Evolutionary conservation across 129 eudicot species (phyloP).

Genomic region (Tagetes erecta): DNA sequence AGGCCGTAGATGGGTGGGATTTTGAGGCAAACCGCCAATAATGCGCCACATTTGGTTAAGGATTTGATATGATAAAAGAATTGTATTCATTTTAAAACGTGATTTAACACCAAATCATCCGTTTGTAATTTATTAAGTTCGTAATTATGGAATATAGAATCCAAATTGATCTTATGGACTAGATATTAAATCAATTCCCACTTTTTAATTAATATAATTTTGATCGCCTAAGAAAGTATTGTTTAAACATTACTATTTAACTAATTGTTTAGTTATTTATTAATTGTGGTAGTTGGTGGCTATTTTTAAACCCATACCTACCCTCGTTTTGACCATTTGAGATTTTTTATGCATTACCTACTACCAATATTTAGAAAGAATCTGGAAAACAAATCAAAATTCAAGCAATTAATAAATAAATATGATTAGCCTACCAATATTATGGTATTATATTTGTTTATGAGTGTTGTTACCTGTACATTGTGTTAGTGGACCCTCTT

Average conservation of each 20-base stretch:
- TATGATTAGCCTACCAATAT: background rate
- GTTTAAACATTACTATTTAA: conserved; percentile 6
- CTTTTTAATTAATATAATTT: background rate
- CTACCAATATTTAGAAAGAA: conserved; percentile 14
- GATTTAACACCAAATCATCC: conserved; percentile 2
- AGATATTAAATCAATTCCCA: background rate
- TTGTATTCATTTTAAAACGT: background rate
- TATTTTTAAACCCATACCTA: conserved; percentile 20
- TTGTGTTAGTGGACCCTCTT: too few species aligned
- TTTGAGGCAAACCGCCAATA: too few species aligned
- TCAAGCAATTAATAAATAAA: too few species aligned
- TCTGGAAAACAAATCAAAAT: conserved; percentile 2
- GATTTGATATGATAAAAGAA: background rate
- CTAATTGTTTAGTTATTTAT: background rate
- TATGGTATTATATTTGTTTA: too few species aligned
- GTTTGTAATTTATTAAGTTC: background rate
- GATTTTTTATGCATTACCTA: conserved; percentile 21
- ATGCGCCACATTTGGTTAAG: too few species aligned
- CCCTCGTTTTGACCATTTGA: conserved; percentile 29
- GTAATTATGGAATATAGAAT: conserved; percentile 2
- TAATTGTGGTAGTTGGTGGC: conserved; percentile 27
- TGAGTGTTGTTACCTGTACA: too few species aligned
- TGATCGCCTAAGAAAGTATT: background rate
- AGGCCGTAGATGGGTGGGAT: too few species aligned
- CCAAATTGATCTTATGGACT: conserved; percentile 29